Conservation (phyloP, 2,329 filamentous ascomycete genomes). For the Zasmidium angulare region DNA sequence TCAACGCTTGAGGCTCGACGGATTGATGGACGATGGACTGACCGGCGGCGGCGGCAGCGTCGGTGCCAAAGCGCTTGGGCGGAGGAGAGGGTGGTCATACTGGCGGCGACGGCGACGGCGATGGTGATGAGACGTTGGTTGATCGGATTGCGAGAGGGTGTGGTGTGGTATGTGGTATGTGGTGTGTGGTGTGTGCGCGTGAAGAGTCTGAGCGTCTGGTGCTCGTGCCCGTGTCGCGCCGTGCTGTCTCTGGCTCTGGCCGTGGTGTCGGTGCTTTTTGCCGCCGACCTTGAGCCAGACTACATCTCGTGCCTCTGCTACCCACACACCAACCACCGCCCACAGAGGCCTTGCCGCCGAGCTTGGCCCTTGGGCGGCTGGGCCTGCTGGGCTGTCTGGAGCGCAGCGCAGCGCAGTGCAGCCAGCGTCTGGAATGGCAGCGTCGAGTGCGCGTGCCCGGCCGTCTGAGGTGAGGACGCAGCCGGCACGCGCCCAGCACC, state of each 20-base stretch:
- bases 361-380: slow-evolving; percentile 18
- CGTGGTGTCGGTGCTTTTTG: slow-evolving; percentile 14
- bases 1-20: too few relatives aligned
- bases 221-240: background rate
- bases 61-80: too few relatives aligned
- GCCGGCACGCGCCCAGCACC: background rate
- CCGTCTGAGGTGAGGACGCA: too few relatives aligned
- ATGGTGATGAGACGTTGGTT: background rate
- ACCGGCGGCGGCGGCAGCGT: background rate
- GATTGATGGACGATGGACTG: too few relatives aligned
- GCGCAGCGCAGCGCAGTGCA: background rate
- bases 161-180: too few relatives aligned
- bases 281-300: slow-evolving; percentile 18
- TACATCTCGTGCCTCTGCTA: background rate
- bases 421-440: background rate
- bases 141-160: background rate
- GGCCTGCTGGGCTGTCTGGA: background rate
- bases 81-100: background rate
- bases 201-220: background rate
- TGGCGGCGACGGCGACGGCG: background rate
- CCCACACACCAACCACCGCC: background rate
- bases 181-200: too few relatives aligned
- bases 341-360: slow-evolving; percentile 13
- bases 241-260: too few relatives aligned
- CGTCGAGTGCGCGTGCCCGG: too few relatives aligned